Conservation (phyloP, 2,329 filamentous ascomycete species). For the Penicillium sp. region DNA sequence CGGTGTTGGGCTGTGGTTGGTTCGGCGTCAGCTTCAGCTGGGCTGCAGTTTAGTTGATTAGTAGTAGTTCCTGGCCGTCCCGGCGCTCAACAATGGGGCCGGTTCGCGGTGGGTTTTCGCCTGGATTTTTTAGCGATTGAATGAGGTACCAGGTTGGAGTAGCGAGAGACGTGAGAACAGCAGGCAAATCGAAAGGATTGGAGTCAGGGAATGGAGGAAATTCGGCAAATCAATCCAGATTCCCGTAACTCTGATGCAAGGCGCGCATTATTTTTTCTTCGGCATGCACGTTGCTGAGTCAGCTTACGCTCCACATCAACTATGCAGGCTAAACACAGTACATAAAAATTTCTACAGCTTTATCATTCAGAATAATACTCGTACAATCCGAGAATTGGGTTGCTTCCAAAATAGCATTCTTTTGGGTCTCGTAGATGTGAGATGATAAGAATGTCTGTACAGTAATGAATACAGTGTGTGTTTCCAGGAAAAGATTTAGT, state of each 20-base stretch:
- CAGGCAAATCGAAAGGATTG: background rate
- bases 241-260: background rate
- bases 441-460: constrained; percentile 14
- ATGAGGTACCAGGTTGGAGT: background rate
- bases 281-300: background rate
- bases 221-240: constrained; percentile 1
- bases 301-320: background rate
- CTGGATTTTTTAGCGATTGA: background rate
- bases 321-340: background rate
- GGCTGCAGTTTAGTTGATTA: background rate
- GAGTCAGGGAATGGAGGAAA: constrained; percentile 8
- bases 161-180: constrained; percentile 5
- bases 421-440: background rate
- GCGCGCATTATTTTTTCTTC: background rate
- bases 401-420: background rate
- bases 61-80: background rate
- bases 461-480: background rate
- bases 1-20: constrained; percentile 7
- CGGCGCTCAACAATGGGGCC: background rate
- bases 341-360: background rate
- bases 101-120: background rate
- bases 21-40: constrained; percentile 12
- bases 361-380: background rate
- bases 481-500: constrained; percentile 54
- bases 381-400: background rate